A percentile compares a stretch with the other conserved stretches of the same genome.
phyloP scores from a whole-genome alignment of 208 protist species.

The Strigomonas culicis region DNA sequence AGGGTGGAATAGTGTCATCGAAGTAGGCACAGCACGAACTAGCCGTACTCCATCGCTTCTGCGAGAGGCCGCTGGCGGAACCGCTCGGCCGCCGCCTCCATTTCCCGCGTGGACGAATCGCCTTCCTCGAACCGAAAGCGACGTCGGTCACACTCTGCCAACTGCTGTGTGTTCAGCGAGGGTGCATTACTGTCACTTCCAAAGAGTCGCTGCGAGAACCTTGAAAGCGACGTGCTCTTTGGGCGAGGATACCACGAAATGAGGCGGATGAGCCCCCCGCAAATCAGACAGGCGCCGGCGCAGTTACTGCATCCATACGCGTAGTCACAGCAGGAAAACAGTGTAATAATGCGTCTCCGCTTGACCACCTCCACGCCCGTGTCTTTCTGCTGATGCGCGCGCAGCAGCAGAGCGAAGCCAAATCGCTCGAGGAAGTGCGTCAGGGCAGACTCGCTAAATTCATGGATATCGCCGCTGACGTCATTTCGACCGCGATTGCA shows the following conservation, averaged over 20 bases:
- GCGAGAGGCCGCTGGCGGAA: not conserved
- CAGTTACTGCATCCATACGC: conserved; percentile 14
- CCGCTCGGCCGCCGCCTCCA: not conserved
- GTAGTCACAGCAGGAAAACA: conserved; percentile 46
- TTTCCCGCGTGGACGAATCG: not conserved
- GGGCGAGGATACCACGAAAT: conserved; percentile 26
- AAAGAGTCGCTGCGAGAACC: not conserved
- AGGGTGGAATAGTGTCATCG: not conserved
- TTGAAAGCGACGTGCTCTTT: not conserved
- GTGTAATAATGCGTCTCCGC: conserved; percentile 24
- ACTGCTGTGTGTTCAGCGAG: not conserved
- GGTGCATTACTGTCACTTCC: not conserved
- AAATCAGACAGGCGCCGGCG: conserved; percentile 36
- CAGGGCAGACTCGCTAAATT: conserved; percentile 47
- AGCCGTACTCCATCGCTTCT: not conserved
- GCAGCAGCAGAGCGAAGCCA: conserved; percentile 50
- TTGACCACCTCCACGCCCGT: conserved; percentile 23
- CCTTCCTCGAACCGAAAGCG: not conserved
- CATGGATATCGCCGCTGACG: conserved; percentile 27
- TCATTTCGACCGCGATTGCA: conserved; percentile 22
- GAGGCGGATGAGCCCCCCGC: conserved; percentile 19
- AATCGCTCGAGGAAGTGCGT: conserved; percentile 50
- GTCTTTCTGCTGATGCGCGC: conserved; percentile 34
- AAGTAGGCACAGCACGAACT: not conserved
- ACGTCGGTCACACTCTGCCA: not conserved